Conservation (phyloP, 495 filamentous ascomycete species). For the Penicillium pulvis region DNA sequence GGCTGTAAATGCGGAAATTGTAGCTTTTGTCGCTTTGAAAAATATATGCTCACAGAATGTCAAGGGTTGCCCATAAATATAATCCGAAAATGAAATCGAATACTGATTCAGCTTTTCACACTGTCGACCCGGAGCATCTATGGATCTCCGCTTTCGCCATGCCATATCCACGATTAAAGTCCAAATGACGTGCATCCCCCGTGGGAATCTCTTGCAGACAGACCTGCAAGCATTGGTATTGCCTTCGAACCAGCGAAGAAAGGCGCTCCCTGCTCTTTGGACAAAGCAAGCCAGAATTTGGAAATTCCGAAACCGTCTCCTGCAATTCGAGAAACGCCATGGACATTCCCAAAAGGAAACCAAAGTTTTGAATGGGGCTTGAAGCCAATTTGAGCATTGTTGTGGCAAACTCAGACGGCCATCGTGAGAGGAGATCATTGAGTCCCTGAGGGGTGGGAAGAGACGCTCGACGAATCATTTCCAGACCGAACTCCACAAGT, state of each 20-base stretch:
- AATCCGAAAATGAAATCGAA: too few relatives aligned
- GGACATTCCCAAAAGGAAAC: conserved; percentile 26
- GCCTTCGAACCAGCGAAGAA: conserved; percentile 19
- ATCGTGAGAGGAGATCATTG: conserved; percentile 19
- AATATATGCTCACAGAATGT: too few relatives aligned
- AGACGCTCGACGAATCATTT: conserved; percentile 25
- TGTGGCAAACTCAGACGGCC: conserved; percentile 30
- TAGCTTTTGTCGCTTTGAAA: too few relatives aligned
- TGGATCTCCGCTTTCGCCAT: conserved; percentile 23
- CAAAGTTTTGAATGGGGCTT: conserved; percentile 25
- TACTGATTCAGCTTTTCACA: too few relatives aligned
- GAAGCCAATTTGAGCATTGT: conserved; percentile 27
- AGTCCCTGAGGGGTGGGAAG: conserved; percentile 21
- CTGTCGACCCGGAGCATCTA: too few relatives aligned
- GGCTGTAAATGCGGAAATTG: too few relatives aligned
- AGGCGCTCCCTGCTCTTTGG: conserved; percentile 16
- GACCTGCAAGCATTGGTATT: conserved; percentile 21
- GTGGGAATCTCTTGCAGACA: conserved; percentile 22
- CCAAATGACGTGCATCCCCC: conserved; percentile 10
- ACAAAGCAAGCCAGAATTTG: conserved; percentile 18
- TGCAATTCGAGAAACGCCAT: conserved; percentile 28
- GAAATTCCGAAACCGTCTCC: conserved; percentile 17
- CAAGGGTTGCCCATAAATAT: too few relatives aligned
- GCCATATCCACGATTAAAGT: conserved; percentile 22
- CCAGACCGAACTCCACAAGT: conserved; percentile 36